A percentile compares a stretch with the other conserved stretches of the same genome.
Conservation (phyloP, 2,329 filamentous ascomycete species). For the Aspergillus sp. region DNA sequence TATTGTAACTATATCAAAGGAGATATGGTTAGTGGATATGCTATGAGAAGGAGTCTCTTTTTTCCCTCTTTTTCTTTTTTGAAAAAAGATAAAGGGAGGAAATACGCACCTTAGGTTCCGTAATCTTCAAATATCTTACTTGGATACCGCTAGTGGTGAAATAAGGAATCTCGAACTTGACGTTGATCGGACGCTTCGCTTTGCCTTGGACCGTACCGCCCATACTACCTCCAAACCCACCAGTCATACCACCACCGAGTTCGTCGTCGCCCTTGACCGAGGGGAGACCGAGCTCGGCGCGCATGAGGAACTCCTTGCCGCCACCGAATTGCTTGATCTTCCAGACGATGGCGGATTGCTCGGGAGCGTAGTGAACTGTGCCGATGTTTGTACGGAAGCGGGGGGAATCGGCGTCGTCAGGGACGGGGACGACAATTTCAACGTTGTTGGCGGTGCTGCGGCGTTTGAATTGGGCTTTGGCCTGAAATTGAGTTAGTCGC, state of each 20-base stretch:
- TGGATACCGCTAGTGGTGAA: slow-evolving; percentile 99
- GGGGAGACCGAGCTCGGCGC: slow-evolving; percentile 89
- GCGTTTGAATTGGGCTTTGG: slow-evolving; percentile 95
- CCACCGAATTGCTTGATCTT: slow-evolving; percentile 99
- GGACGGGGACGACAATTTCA: slow-evolving; percentile 94
- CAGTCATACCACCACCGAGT: slow-evolving; percentile 94
- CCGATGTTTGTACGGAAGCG: slow-evolving; percentile 97
- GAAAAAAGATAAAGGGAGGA: neutral
- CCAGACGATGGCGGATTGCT: slow-evolving; percentile 97
- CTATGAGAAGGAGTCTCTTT: neutral
- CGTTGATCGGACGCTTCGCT: slow-evolving; percentile 93
- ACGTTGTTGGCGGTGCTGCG: slow-evolving; percentile 98
- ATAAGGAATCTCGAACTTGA: slow-evolving; percentile 99
- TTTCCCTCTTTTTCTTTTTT: too few species aligned
- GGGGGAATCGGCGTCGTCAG: slow-evolving; percentile 93
- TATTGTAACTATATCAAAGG: slow-evolving; percentile 78
- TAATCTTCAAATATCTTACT: slow-evolving; percentile 97
- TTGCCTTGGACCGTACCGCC: slow-evolving; percentile 83
- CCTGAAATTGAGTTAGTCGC: slow-evolving; percentile 44
- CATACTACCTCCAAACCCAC: slow-evolving; percentile 95
- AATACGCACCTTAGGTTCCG: slow-evolving; percentile 89
- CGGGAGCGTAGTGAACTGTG: slow-evolving; percentile 93
- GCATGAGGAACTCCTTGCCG: slow-evolving; percentile 98
- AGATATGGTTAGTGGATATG: neutral
- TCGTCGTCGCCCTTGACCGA: slow-evolving; percentile 95